Evolutionary conservation across 148 eudicot species (phyloP).

Genomic region (Arbutus unedo): DNA sequence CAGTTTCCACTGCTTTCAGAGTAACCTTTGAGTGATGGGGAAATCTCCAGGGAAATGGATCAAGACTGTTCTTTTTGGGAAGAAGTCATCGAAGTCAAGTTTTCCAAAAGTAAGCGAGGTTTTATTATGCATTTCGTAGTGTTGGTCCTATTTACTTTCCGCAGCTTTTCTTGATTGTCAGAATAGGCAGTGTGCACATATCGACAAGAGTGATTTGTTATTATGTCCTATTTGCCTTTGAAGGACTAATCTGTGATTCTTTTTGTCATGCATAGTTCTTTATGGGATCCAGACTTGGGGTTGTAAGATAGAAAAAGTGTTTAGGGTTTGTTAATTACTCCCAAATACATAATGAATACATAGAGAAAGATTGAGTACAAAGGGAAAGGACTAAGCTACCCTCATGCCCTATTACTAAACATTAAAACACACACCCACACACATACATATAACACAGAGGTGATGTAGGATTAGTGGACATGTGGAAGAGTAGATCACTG

Average conservation of each 20-base stretch:
- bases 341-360: no score
- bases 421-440: no score
- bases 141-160: slow-evolving; percentile 3
- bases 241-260: not conserved
- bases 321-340: no score
- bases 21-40: slow-evolving; percentile 22
- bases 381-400: no score
- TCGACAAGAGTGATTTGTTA: not conserved
- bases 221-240: not conserved
- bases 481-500: not conserved
- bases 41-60: slow-evolving; percentile 26
- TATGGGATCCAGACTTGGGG: not conserved
- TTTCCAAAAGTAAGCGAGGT: slow-evolving; percentile 41
- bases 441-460: no score
- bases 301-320: no score
- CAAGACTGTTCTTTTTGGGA: slow-evolving; percentile 27
- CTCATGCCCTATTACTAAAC: no score
- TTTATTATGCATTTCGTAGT: slow-evolving; percentile 11
- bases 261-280: not conserved
- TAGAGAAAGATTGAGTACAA: no score
- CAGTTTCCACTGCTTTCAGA: slow-evolving; percentile 20
- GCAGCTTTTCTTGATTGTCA: not conserved
- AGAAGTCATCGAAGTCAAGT: slow-evolving; percentile 46
- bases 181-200: not conserved
- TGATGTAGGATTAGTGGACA: not conserved